phyloP scores from a whole-genome alignment of 768 basidiomycete genomes.

The Coprinopsis sp. region DNA sequence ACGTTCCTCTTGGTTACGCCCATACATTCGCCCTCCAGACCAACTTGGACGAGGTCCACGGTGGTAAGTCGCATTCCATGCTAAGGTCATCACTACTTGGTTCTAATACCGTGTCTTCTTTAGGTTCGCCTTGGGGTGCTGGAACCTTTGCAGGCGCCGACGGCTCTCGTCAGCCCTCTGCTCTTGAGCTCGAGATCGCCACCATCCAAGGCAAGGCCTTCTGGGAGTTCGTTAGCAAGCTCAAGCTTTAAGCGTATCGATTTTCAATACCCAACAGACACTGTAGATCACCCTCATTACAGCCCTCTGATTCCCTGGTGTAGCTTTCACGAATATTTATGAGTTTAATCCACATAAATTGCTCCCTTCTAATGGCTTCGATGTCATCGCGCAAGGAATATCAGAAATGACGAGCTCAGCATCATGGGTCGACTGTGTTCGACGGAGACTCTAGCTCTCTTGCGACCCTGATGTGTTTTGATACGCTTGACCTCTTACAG shows the following conservation, averaged over 20 bases:
- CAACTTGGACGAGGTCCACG: constrained; percentile 46
- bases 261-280: background rate
- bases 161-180: constrained; percentile 44
- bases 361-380: too few species aligned
- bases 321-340: too few species aligned
- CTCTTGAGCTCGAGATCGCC: constrained; percentile 50
- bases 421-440: too few species aligned
- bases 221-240: constrained; percentile 34
- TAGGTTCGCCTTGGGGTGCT: constrained; percentile 76
- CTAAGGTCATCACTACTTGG: background rate
- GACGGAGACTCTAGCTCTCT: too few species aligned
- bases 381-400: too few species aligned
- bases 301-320: too few species aligned
- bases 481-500: too few species aligned
- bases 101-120: constrained; percentile 9
- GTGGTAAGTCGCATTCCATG: constrained; percentile 39
- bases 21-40: constrained; percentile 36
- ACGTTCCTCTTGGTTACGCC: constrained; percentile 70
- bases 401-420: too few species aligned
- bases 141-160: constrained; percentile 50
- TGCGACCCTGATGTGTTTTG: too few species aligned
- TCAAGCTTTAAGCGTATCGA: constrained; percentile 9
- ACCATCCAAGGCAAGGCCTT: constrained; percentile 49
- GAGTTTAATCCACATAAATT: too few species aligned
- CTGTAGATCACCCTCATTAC: too few species aligned